Percentiles rank a stretch among this genome's conserved stretches.
phyloP scores from a whole-genome alignment of 768 basidiomycete genomes.

The Mycena rebaudengoi region DNA sequence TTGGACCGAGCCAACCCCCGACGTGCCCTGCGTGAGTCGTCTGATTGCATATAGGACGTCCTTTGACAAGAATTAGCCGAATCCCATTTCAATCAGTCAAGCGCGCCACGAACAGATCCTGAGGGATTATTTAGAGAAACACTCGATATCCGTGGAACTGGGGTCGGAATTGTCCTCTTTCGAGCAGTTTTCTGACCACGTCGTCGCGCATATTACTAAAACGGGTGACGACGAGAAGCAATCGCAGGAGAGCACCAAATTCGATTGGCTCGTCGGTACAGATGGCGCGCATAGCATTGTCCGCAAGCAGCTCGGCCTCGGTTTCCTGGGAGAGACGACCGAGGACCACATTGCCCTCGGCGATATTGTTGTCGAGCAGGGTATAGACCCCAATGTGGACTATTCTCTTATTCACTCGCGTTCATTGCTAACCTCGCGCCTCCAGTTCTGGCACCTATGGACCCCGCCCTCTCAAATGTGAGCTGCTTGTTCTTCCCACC shows the following conservation, averaged over 20 bases:
- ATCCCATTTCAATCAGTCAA: too few species aligned
- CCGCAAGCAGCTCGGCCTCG: slow-evolving; percentile 49
- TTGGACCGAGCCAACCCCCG: too few species aligned
- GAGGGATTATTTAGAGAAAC: slow-evolving; percentile 34
- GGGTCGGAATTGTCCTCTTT: slow-evolving; percentile 44
- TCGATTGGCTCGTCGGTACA: slow-evolving; percentile 48
- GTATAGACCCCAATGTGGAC: slow-evolving; percentile 38
- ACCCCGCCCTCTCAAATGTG: slow-evolving; percentile 20
- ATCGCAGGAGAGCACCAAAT: slow-evolving; percentile 34
- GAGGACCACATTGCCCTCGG: slow-evolving; percentile 39
- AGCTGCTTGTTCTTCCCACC: not conserved
- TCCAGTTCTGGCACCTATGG: slow-evolving; percentile 39
- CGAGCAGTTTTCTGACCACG: slow-evolving; percentile 41
- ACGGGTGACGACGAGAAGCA: slow-evolving; percentile 28
- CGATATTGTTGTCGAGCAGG: slow-evolving; percentile 46
- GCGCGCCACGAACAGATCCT: too few species aligned
- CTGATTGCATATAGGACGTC: too few species aligned
- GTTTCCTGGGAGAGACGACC: slow-evolving; percentile 51
- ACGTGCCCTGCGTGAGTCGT: too few species aligned
- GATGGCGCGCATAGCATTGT: slow-evolving; percentile 51
- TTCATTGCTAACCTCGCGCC: not conserved
- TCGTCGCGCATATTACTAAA: slow-evolving; percentile 38
- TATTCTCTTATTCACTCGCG: not conserved
- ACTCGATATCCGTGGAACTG: slow-evolving; percentile 42
- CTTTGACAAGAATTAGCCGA: too few species aligned